Evolutionary conservation across 164 flowering plant genomes (phyloP).

Genomic region (Echeveria elegans): DNA sequence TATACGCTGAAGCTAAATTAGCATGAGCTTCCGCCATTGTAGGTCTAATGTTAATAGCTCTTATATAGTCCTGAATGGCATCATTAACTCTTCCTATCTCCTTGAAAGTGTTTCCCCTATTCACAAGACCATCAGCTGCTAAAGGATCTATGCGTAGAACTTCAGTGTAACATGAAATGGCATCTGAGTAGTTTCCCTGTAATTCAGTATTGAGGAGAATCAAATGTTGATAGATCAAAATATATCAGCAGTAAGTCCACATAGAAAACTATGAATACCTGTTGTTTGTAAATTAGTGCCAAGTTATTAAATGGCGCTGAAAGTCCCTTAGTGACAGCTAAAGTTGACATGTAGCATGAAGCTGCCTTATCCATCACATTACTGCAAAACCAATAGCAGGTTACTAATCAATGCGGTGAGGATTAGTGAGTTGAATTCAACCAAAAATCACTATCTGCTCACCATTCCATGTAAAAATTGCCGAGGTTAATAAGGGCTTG

Average conservation of each 20-base stretch:
- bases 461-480: slow-evolving; percentile 98
- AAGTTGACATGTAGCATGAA: slow-evolving; percentile 81
- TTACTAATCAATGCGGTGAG: too few species aligned
- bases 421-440: background rate
- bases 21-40: slow-evolving; percentile 99
- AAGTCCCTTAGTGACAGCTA: slow-evolving; percentile 83
- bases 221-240: background rate
- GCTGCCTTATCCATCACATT: slow-evolving; percentile 80
- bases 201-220: slow-evolving; percentile 1
- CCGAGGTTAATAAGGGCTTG: slow-evolving; percentile 98
- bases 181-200: slow-evolving; percentile 93
- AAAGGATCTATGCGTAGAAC: slow-evolving; percentile 92
- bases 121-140: slow-evolving; percentile 96
- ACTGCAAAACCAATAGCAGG: slow-evolving; percentile 37
- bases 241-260: background rate
- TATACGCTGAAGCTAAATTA: slow-evolving; percentile 94
- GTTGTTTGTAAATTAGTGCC: slow-evolving; percentile 93
- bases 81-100: slow-evolving; percentile 95
- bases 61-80: slow-evolving; percentile 85
- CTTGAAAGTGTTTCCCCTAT: slow-evolving; percentile 88
- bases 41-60: slow-evolving; percentile 73
- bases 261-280: slow-evolving; percentile 35
- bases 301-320: slow-evolving; percentile 97
- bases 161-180: slow-evolving; percentile 95
- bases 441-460: slow-evolving; percentile 6